Percentiles rank a stretch among this genome's conserved stretches.
Evolutionary conservation across 1,284 basidiomycete species (phyloP).

Genomic region (Athelia sp.): DNA sequence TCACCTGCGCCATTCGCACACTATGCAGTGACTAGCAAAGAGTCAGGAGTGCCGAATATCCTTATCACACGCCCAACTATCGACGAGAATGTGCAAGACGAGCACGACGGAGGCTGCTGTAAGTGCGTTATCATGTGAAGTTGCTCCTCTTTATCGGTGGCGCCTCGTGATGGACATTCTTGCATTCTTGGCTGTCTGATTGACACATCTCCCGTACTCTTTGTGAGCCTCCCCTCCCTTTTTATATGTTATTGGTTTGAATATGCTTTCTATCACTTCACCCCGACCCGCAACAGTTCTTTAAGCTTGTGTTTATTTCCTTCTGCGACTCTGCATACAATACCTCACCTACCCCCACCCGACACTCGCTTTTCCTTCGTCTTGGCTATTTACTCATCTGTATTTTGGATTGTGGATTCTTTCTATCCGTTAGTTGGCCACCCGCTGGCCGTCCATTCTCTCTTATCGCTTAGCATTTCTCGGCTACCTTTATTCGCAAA

Average conservation of each 20-base stretch:
- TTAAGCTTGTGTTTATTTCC: background rate
- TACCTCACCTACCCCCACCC: background rate
- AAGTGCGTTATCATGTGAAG: slow-evolving; percentile 61
- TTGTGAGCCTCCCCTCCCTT: background rate
- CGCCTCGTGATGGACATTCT: background rate
- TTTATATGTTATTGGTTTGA: background rate
- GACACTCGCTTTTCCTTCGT: background rate
- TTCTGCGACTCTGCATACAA: background rate
- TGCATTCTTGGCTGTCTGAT: background rate
- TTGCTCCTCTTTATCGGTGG: background rate
- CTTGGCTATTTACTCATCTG: background rate
- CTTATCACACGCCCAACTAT: slow-evolving; percentile 17
- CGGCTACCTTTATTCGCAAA: background rate
- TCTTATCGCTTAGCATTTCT: background rate
- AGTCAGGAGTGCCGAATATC: slow-evolving; percentile 10
- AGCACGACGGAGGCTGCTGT: slow-evolving; percentile 46
- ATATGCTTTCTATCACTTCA: background rate
- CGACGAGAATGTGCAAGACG: slow-evolving; percentile 29
- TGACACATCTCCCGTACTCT: background rate
- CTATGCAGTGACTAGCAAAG: slow-evolving; percentile 30
- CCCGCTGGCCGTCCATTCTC: background rate
- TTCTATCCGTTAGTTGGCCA: too few relatives aligned
- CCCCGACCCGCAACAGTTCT: background rate
- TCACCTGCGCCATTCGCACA: slow-evolving; percentile 58
- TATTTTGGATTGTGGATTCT: background rate